phyloP scores from a whole-genome alignment of 768 basidiomycete genomes.

The Dacryopinax primogenitus region DNA sequence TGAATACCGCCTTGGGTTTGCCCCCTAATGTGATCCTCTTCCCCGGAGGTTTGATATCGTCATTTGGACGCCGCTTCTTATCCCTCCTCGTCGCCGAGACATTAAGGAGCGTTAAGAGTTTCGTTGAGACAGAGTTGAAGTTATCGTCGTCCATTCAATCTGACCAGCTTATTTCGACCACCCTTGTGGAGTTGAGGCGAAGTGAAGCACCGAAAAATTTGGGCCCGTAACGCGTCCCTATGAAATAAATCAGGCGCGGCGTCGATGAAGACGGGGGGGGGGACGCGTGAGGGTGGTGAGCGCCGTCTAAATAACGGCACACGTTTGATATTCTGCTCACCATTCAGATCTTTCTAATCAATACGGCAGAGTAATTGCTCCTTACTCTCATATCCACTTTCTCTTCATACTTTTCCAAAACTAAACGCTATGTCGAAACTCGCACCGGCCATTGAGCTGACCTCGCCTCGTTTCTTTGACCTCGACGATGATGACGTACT shows the following conservation, averaged over 20 bases:
- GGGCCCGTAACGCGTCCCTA: neutral
- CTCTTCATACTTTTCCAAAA: neutral
- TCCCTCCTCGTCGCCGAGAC: slow-evolving; percentile 65
- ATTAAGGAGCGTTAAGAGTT: slow-evolving; percentile 77
- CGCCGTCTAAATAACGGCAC: too few relatives aligned
- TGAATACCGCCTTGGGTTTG: slow-evolving; percentile 23
- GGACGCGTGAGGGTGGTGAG: too few relatives aligned
- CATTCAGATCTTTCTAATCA: too few relatives aligned
- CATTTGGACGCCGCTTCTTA: slow-evolving; percentile 15
- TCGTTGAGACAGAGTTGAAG: slow-evolving; percentile 44
- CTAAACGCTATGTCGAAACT: neutral
- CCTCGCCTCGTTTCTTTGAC: neutral
- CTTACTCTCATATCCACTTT: too few relatives aligned
- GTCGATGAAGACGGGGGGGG: too few relatives aligned
- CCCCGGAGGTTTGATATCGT: slow-evolving; percentile 15
- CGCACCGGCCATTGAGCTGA: neutral
- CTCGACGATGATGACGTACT: slow-evolving; percentile 5
- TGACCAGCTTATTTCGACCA: neutral
- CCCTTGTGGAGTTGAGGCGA: neutral
- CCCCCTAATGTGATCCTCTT: slow-evolving; percentile 36
- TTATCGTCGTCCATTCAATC: slow-evolving; percentile 12
- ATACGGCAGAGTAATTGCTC: too few relatives aligned
- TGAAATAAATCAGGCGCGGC: slow-evolving; percentile 2
- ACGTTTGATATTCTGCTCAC: too few relatives aligned
- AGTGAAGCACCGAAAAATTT: neutral